These are phyloP conservation scores for Fusarium annulatum DNA, from an alignment of 2,329 filamentous ascomycete species.

Conservation along the genomic window DNA sequence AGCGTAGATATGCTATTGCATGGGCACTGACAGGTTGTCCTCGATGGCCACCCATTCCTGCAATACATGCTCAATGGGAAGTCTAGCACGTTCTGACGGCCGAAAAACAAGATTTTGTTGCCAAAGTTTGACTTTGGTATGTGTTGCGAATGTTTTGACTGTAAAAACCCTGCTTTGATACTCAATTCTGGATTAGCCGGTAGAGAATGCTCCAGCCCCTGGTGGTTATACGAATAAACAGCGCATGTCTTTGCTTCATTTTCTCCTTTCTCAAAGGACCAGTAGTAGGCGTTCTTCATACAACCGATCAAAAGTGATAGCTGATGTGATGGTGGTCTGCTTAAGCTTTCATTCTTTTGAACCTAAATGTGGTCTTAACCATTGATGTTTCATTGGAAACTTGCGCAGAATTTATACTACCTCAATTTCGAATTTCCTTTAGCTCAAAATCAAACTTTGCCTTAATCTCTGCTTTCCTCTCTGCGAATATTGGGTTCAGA, in stretches of 20 bases:
- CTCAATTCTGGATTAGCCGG: rapidly evolving
- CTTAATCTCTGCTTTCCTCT: neutral
- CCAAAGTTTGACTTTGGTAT: neutral
- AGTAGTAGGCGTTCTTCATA: neutral
- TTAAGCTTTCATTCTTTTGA: neutral
- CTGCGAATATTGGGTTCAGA: neutral
- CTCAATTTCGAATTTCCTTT: too few relatives aligned
- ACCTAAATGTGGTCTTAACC: neutral
- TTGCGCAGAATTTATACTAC: neutral
- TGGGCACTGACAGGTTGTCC: neutral
- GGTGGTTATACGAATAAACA: too few relatives aligned
- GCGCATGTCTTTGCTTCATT: neutral
- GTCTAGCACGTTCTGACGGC: neutral
- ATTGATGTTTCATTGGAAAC: too few relatives aligned
- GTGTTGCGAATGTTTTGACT: neutral
- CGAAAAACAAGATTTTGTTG: neutral
- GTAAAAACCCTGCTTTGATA: neutral
- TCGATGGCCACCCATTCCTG: neutral
- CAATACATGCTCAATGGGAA: neutral
- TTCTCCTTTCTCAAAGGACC: too few relatives aligned
- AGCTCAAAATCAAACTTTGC: neutral
- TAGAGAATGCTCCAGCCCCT: neutral
- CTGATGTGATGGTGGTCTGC: neutral
- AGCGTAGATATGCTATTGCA: too few relatives aligned
- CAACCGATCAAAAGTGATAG: too few relatives aligned